Base-by-base conservation (phyloP, 768 basidiomycete genomes). In the Mycena kentingensis region DNA sequence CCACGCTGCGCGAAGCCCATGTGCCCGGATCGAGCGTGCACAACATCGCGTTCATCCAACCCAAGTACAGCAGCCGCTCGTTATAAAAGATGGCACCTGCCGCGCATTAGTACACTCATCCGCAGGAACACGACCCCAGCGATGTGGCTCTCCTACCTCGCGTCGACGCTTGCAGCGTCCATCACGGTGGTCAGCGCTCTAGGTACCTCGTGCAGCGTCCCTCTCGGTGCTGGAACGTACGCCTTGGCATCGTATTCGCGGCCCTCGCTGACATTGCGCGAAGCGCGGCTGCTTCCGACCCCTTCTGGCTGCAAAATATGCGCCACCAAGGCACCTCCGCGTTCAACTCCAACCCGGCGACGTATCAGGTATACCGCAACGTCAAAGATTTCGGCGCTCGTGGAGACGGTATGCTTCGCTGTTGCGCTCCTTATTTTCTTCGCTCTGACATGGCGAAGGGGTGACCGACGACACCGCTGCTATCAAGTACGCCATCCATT, bases 351-450 rank as follows among this genome's bases (percentile, higher is more conserved):
- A 71, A 79, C 63, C 76, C 81, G 11, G 64, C 65, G 25, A 3
- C 47, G 11, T 91, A 91, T 65, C 70, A 82, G 41, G 86, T 90
- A 16, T 90, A 87, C 70, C 79, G 89, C 36, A 90, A 90, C 63
- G 89, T 91, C 41, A 87, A 85, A 72, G 72, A 76, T 42, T 79
- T 74, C 52, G 75, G 75, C 3, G 77, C 75, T 16, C 68, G 66
- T 52, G 77, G 78, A 16, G 85, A 90, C 67, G 88, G 88, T 55
- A 72, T 82, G n/a, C n/a, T n/a, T n/a, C n/a, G n/a, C n/a, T n/a
- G n/a, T n/a, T n/a, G n/a, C n/a, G n/a, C n/a, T n/a, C n/a, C n/a
- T n/a, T n/a, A n/a, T n/a, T n/a, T n/a, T n/a, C n/a, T n/a, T n/a
- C n/a, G n/a, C n/a, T n/a, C n/a, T n/a, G n/a, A n/a, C n/a, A n/a